phyloP scores from a whole-genome alignment of 139 green algal genomes.

The Volvox reticuliferus region DNA sequence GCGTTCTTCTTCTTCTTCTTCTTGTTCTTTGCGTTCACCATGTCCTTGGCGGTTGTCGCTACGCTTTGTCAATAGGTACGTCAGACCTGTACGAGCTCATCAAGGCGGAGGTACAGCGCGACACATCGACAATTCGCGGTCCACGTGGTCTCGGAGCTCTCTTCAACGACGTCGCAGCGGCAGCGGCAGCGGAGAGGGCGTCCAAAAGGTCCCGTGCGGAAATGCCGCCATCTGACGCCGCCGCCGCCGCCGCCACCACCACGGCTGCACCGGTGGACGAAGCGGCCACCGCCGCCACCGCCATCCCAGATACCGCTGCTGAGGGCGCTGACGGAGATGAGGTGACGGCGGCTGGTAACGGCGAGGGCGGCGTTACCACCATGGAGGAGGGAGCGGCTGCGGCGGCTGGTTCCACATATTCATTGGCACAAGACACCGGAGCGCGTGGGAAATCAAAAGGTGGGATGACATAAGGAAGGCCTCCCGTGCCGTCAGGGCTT shows the following conservation, averaged over 20 bases:
- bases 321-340: background rate
- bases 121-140: background rate
- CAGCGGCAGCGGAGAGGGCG: background rate
- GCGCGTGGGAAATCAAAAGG: background rate
- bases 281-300: background rate
- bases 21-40: too few species aligned
- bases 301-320: background rate
- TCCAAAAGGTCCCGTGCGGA: background rate
- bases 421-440: background rate
- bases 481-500: background rate
- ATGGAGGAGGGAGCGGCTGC: background rate
- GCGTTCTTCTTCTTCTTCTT: too few species aligned
- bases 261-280: background rate
- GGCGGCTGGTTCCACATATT: background rate
- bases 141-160: slow-evolving; percentile 2
- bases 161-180: background rate
- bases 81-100: slow-evolving; percentile 41
- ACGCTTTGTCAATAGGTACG: background rate
- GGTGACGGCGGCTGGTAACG: background rate
- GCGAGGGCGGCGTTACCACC: background rate
- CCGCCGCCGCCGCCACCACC: background rate
- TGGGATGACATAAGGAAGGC: background rate
- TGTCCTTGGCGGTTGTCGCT: too few species aligned
- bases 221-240: background rate
- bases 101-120: slow-evolving; percentile 16